Conservation (phyloP, 139 green algal genomes). For the Edaphochlamys debaryana region DNA sequence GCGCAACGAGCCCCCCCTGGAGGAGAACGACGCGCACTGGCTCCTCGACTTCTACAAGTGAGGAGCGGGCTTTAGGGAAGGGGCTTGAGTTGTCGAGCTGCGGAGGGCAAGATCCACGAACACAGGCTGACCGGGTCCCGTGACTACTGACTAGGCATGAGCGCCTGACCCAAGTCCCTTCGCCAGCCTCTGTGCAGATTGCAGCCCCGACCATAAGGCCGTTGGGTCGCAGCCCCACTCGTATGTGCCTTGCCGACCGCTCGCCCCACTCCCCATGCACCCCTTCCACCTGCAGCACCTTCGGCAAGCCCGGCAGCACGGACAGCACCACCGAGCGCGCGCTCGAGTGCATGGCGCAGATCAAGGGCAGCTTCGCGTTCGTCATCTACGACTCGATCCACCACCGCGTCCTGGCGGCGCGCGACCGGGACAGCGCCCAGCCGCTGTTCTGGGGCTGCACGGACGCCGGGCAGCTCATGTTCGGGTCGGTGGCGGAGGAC, state of each 20-base stretch:
- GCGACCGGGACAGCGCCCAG: conserved; percentile 47
- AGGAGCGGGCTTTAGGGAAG: not conserved
- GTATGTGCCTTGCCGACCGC: no score
- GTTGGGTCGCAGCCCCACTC: no score
- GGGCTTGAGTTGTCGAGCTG: no score
- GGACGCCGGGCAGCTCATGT: conserved; percentile 66
- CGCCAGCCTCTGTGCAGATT: no score
- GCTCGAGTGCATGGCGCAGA: conserved; percentile 59
- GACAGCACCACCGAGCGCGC: conserved; percentile 38
- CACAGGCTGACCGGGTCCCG: no score
- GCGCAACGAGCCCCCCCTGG: conserved; percentile 49
- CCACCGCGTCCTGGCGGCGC: conserved; percentile 70
- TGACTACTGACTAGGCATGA: no score
- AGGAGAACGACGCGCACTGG: conserved; percentile 72
- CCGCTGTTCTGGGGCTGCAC: conserved; percentile 79
- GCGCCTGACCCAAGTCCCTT: no score
- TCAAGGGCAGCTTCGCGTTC: conserved; percentile 76
- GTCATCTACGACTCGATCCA: conserved; percentile 40
- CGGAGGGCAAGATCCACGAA: no score
- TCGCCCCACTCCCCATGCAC: no score
- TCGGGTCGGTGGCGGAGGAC: conserved; percentile 63
- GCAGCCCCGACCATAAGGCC: no score
- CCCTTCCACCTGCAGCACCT: conserved; percentile 40
- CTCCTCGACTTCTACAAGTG: conserved; percentile 77
- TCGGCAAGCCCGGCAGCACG: conserved; percentile 14